These are phyloP conservation scores for Oldenlandia corymbosa DNA, from an alignment of 257 asterid genomes.

Conservation along the genomic window DNA sequence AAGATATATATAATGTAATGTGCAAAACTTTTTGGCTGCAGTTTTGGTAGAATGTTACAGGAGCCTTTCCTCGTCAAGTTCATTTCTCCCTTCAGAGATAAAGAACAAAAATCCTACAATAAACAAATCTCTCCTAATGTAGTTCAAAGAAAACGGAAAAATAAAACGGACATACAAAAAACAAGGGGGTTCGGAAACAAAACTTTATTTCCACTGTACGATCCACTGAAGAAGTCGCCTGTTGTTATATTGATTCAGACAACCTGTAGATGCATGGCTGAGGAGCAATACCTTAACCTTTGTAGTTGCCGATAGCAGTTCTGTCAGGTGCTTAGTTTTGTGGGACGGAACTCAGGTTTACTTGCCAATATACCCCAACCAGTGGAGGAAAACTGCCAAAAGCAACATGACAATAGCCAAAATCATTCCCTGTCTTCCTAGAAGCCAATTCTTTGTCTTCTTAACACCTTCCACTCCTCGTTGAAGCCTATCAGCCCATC, in stretches of 20 bases:
- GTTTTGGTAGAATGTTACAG: not conserved
- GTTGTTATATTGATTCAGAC: not conserved
- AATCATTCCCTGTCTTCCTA: conserved; percentile 81
- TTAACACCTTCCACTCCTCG: conserved; percentile 73
- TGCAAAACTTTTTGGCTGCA: too few species aligned
- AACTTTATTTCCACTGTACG: too few species aligned
- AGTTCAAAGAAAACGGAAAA: not conserved
- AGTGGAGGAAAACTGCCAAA: conserved; percentile 66
- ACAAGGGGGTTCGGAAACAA: too few species aligned
- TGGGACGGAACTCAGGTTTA: conserved; percentile 21
- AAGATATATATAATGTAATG: too few species aligned
- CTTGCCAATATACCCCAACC: conserved; percentile 69
- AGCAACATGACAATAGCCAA: conserved; percentile 71
- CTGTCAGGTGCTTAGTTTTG: not conserved
- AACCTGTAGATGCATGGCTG: not conserved
- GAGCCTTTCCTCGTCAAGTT: not conserved
- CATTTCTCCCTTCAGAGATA: not conserved
- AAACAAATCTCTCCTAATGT: not conserved
- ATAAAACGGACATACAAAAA: not conserved
- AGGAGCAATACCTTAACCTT: not conserved
- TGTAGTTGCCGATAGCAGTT: not conserved
- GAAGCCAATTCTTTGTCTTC: conserved; percentile 82
- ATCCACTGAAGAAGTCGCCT: too few species aligned
- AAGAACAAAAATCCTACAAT: not conserved
- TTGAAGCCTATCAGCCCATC: conserved; percentile 83